Percentiles rank a stretch among this genome's conserved stretches.
Conservation (phyloP, 208 protist species). For the Trypanosoma lewisi region DNA sequence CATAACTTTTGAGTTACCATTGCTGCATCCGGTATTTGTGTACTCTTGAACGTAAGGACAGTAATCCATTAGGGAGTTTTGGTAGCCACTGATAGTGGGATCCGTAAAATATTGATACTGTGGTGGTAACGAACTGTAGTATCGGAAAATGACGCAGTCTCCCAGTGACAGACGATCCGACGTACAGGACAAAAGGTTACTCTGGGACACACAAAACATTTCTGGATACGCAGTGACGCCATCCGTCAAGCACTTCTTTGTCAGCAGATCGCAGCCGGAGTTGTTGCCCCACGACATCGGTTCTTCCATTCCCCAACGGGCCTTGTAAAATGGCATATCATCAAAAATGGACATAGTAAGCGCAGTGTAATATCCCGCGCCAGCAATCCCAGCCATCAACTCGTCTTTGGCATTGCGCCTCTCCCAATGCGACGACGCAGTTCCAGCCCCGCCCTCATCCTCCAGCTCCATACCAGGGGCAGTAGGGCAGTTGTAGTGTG, state of each 20-base stretch:
- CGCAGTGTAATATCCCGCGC: conserved; percentile 43
- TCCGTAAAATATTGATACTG: too few species aligned
- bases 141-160: conserved; percentile 13
- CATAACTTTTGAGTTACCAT: not conserved
- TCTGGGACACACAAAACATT: conserved; percentile 44
- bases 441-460: conserved; percentile 46
- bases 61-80: not conserved
- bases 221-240: conserved; percentile 28
- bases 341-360: conserved; percentile 84
- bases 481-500: conserved; percentile 47
- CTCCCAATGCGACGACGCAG: conserved; percentile 83
- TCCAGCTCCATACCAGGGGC: conserved; percentile 72
- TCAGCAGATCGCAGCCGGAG: too few species aligned
- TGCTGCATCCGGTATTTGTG: not conserved
- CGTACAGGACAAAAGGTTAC: not conserved
- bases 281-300: conserved; percentile 70
- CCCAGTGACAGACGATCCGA: conserved; percentile 28
- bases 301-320: conserved; percentile 61
- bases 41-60: not conserved
- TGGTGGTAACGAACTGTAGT: conserved; percentile 2
- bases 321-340: conserved; percentile 80
- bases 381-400: conserved; percentile 58
- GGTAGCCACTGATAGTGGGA: conserved; percentile 11
- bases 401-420: conserved; percentile 77
- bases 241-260: conserved; percentile 29